Base-by-base conservation (phyloP, 2,329 filamentous ascomycete species). In the Claviceps sorghi region DNA sequence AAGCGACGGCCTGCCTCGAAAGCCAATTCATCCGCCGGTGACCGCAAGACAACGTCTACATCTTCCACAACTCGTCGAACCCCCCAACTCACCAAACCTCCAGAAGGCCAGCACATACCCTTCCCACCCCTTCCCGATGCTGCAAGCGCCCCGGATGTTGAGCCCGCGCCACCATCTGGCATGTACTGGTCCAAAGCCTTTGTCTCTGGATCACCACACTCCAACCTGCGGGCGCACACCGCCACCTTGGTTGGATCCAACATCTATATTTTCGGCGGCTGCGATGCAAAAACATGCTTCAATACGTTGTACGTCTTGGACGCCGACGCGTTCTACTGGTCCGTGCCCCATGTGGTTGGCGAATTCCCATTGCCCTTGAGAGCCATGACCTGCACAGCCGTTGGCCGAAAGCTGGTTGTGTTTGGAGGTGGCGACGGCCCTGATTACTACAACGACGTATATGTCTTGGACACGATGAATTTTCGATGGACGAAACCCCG, bases 141-240 rank as follows among this genome's bases (percentile, higher is more conserved):
- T 11, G 69, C 69, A 46, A 75, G 74, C 29, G 77, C 77, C 1
- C 75, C 79, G 6, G 76, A 83, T 53, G 80, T 85, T 19, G 71
- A 75, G 10, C 71, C 76, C 3, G 80, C 82, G 17, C 82, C 82
- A 29, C 77, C 82, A 19, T 82, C 79, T 48, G 82, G 82, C 59
- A 85, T 86, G 82, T 86, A 86, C 68, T 85, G 82, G 81, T 83
- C 80, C 51, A 75, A 73, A 38, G 81, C 82, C 10, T 78, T 77
- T 8, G 73, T 78, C n/a, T 84, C 81, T 2, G 82, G 82, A 29
- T 69, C 73, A 29, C 69, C 79, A 41, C 80, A 82, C 60, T 77
- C 78, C 17, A 74, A 78, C 26, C 67, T 85, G 53, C 75, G 82
- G 52, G 82, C 82, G 17, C 82, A 86, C 65, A 84, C 82, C 45